phyloP scores from a whole-genome alignment of 1,139 yeast species.

The Ogataea hybrid region DNA sequence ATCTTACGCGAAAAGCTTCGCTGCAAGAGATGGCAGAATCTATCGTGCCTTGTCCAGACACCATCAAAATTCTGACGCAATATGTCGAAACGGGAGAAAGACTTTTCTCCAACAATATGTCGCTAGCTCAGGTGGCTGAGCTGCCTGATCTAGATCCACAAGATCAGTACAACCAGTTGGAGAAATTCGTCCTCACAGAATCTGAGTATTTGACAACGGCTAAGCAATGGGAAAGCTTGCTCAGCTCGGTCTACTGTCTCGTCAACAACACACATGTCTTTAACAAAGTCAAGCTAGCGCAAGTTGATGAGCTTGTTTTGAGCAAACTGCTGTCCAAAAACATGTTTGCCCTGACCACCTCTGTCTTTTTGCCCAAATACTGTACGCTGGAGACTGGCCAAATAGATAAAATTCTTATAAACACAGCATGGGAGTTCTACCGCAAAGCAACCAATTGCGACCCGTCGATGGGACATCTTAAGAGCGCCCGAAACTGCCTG shows the following conservation, averaged over 20 bases:
- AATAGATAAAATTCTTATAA: slow-evolving; percentile 23
- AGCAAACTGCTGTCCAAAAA: slow-evolving; percentile 41
- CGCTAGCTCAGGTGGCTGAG: slow-evolving; percentile 37
- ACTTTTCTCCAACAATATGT: slow-evolving; percentile 43
- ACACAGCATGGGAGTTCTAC: slow-evolving; percentile 55
- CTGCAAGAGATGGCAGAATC: slow-evolving; percentile 11
- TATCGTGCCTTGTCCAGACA: slow-evolving; percentile 26
- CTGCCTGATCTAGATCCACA: slow-evolving; percentile 32
- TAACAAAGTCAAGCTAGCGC: slow-evolving; percentile 28
- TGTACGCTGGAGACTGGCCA: slow-evolving; percentile 16
- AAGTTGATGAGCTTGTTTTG: slow-evolving; percentile 37
- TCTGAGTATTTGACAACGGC: slow-evolving; percentile 31
- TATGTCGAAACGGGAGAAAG: slow-evolving; percentile 41
- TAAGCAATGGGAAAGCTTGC: slow-evolving; percentile 33
- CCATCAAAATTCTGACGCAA: slow-evolving; percentile 30
- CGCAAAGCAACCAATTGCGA: slow-evolving; percentile 50
- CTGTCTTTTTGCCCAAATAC: slow-evolving; percentile 23
- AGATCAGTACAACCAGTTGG: slow-evolving; percentile 24
- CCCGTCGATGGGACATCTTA: slow-evolving; percentile 45
- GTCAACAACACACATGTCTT: slow-evolving; percentile 29
- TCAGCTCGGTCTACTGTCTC: slow-evolving; percentile 40
- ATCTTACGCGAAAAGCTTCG: not conserved
- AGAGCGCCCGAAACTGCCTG: slow-evolving; percentile 42
- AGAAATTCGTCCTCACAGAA: slow-evolving; percentile 26
- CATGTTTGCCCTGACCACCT: slow-evolving; percentile 36